Evolutionary conservation across 169 alveolate genomes (phyloP).

Genomic region (Miamiensis avidus): DNA sequence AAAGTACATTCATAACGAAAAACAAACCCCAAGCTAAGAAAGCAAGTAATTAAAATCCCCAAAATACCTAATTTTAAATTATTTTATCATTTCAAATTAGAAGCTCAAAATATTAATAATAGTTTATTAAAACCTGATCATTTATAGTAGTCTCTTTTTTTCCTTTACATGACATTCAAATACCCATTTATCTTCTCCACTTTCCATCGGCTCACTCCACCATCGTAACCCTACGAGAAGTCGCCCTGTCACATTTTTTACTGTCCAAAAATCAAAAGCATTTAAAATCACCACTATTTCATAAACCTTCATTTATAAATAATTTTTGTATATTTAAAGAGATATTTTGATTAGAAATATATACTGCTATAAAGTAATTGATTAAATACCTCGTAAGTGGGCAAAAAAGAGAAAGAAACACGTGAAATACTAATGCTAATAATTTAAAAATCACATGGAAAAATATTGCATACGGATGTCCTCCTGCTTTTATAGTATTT

Average conservation of each 20-base stretch:
- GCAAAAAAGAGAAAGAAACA: slow-evolving; percentile 19
- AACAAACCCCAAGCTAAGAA: background rate
- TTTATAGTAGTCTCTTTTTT: slow-evolving; percentile 13
- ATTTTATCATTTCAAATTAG: too few species aligned
- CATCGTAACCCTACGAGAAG: slow-evolving; percentile 78
- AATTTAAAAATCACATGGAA: background rate
- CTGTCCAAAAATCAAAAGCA: slow-evolving; percentile 77
- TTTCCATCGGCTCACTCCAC: slow-evolving; percentile 67
- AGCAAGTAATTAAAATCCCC: background rate
- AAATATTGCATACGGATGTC: background rate
- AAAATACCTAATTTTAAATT: background rate
- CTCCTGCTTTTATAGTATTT: background rate
- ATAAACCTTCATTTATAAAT: slow-evolving; percentile 1
- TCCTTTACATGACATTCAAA: slow-evolving; percentile 62
- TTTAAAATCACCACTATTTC: slow-evolving; percentile 55
- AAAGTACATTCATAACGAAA: background rate
- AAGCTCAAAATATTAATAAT: too few species aligned
- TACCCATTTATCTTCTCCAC: slow-evolving; percentile 69
- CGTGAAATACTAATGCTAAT: background rate
- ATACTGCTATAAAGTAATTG: too few species aligned
- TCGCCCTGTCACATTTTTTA: slow-evolving; percentile 76
- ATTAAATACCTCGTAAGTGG: background rate
- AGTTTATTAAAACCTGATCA: background rate
- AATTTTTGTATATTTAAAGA: too few species aligned
- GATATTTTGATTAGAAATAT: too few species aligned